These are phyloP conservation scores for Euphorbia schlechtendalii DNA, from an alignment of 441 rosid genomes.

Conservation along the genomic window DNA sequence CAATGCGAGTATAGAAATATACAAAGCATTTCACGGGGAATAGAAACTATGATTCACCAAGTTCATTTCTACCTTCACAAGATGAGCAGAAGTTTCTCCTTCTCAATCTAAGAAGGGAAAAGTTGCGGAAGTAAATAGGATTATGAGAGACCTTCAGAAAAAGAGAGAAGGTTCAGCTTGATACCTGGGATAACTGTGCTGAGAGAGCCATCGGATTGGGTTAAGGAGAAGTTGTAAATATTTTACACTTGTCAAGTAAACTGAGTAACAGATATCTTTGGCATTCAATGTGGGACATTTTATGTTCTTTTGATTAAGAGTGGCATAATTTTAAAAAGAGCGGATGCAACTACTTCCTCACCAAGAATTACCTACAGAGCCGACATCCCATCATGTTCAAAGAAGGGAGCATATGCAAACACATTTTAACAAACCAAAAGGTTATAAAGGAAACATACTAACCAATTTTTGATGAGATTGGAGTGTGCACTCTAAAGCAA, in stretches of 20 bases:
- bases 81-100: slow-evolving; percentile 99
- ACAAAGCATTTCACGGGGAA: no score
- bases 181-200: no score
- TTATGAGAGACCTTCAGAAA: no score
- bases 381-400: slow-evolving; percentile 8
- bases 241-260: no score
- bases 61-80: slow-evolving; percentile 94
- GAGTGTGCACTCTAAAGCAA: slow-evolving; percentile 96
- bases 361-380: slow-evolving; percentile 75
- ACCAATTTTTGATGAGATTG: slow-evolving; percentile 99
- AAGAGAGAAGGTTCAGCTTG: no score
- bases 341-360: slow-evolving; percentile 89
- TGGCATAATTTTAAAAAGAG: slow-evolving; percentile 98
- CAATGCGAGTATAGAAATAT: neutral
- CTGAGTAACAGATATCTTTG: no score
- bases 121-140: slow-evolving; percentile 12
- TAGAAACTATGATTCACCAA: slow-evolving; percentile 20
- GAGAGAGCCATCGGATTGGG: no score
- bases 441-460: slow-evolving; percentile 9
- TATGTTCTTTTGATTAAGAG: no score
- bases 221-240: no score
- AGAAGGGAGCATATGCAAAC: slow-evolving; percentile 3
- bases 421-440: neutral
- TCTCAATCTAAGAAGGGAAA: slow-evolving; percentile 24
- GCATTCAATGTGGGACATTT: no score